Conservation (phyloP, 768 basidiomycete species). For the Chalciporus chontae region DNA sequence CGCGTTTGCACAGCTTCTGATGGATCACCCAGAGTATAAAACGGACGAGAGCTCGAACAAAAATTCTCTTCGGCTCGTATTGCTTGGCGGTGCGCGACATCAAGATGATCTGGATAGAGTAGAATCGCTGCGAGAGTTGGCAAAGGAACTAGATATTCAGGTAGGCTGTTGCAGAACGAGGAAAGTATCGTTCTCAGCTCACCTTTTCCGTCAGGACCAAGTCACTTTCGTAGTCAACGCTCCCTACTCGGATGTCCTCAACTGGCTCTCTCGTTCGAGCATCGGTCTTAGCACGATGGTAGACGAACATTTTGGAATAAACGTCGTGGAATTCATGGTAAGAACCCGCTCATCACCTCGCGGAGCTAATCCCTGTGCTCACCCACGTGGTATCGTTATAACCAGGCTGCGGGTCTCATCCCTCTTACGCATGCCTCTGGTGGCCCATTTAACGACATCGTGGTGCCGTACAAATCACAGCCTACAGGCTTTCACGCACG, state of each 20-base stretch:
- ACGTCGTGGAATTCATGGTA: constrained; percentile 97
- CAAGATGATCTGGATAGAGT: constrained; percentile 70
- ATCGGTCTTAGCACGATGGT: constrained; percentile 95
- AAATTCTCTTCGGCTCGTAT: constrained; percentile 52
- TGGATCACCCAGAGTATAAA: constrained; percentile 55
- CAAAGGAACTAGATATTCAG: constrained; percentile 59
- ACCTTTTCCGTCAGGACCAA: constrained; percentile 37
- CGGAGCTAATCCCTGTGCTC: constrained; percentile 9
- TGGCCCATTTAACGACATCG: constrained; percentile 88
- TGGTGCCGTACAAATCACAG: constrained; percentile 71
- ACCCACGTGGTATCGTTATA: constrained; percentile 7
- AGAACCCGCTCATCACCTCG: constrained; percentile 20
- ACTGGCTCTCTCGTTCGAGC: constrained; percentile 69
- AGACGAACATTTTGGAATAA: constrained; percentile 98
- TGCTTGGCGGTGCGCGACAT: constrained; percentile 87
- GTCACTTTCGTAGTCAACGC: constrained; percentile 85
- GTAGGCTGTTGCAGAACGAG: constrained; percentile 37
- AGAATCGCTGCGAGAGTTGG: constrained; percentile 51
- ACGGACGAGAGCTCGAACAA: constrained; percentile 11
- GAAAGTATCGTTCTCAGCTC: not conserved
- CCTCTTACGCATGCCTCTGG: constrained; percentile 92
- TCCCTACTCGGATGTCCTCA: constrained; percentile 64
- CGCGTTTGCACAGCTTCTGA: constrained; percentile 61
- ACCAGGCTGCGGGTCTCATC: constrained; percentile 88
- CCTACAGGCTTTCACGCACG: constrained; percentile 84